Evolutionary conservation across 1,284 basidiomycete genomes (phyloP), one percentile per base, ranked within the genome.

Genomic region (Pascua guehoae): DNA sequence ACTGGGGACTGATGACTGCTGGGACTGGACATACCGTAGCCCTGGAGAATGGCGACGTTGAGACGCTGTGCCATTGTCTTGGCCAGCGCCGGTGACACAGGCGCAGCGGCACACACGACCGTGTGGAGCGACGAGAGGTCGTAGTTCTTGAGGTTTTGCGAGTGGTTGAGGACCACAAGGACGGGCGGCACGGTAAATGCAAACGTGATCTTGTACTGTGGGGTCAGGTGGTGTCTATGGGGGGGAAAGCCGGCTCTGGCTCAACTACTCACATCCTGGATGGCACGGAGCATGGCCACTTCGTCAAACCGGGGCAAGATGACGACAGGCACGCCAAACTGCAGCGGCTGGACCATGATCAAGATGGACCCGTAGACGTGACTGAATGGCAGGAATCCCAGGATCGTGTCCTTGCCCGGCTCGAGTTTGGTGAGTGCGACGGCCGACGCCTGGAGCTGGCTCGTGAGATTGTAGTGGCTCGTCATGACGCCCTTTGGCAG

Each of bases 101-200:
- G 91, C 2, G 93, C 92, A 0, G 91, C 93, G 8, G 89, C 91
- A 1, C 85, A 88, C 63, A 86, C 80, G 50, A 93, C 66, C 8
- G 82, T 73, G 17, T 79, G 75, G 10, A 95, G 70, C 2, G 82
- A 82, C 7, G 80, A 82, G 50, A 93, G 60, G 66, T 92, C 81
- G 72, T 88, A 87, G 70, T 87, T 82, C 47, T 84, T 81, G 2
- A 88, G 81, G 12, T 82, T 84, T 80, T 76, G 72, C 46, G 76
- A 76, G 56, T 79, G 61, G 40, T 73, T 59, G 39, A 78, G 60
- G 15, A 68, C 68, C 32, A 95, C 84, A 3, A 92, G 78, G 47
- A 96, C 85, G 0, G 92, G 92, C 0, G 92, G 92, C 0, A 94
- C 92, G 45, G 94, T 81, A 8, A 91, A 76, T 0, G 81, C 69